phyloP scores from a whole-genome alignment of 2,329 filamentous ascomycete species.

The Fusarium neocosmosporiellum region DNA sequence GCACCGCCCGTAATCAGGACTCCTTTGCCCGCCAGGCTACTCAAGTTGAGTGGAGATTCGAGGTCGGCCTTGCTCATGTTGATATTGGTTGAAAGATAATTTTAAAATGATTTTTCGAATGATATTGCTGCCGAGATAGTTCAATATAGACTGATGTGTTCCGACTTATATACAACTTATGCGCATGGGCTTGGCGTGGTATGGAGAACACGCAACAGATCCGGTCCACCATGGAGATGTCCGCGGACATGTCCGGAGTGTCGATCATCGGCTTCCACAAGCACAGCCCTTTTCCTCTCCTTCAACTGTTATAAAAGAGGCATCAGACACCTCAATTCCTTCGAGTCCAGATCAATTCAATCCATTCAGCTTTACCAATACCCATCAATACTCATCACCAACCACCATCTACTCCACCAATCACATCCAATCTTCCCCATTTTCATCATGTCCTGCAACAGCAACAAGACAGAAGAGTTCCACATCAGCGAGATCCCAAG shows the following conservation, averaged over 20 bases:
- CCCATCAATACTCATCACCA: not conserved
- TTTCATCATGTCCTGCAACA: constrained; percentile 12
- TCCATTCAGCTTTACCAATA: not conserved
- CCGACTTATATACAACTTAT: not conserved
- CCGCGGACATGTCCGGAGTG: constrained; percentile 25
- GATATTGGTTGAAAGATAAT: not conserved
- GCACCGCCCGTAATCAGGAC: not conserved
- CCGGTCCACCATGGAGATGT: constrained; percentile 24
- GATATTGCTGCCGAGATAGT: not conserved
- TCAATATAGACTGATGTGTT: not conserved
- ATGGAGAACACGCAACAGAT: not conserved
- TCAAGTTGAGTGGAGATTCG: not conserved
- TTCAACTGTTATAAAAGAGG: not conserved
- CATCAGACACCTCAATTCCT: not conserved
- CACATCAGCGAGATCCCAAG: constrained; percentile 32
- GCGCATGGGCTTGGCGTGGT: not conserved
- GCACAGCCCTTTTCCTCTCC: not conserved
- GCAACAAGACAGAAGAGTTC: constrained; percentile 14
- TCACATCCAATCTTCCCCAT: not conserved
- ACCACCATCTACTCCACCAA: too few relatives aligned
- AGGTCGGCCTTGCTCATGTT: not conserved
- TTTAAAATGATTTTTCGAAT: not conserved
- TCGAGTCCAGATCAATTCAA: not conserved
- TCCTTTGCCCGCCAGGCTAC: not conserved
- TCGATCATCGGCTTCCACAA: not conserved